Percentiles rank a stretch among this genome's conserved stretches.
Conservation (phyloP, 1,284 basidiomycete species). For the Leccinum fuscescens region DNA sequence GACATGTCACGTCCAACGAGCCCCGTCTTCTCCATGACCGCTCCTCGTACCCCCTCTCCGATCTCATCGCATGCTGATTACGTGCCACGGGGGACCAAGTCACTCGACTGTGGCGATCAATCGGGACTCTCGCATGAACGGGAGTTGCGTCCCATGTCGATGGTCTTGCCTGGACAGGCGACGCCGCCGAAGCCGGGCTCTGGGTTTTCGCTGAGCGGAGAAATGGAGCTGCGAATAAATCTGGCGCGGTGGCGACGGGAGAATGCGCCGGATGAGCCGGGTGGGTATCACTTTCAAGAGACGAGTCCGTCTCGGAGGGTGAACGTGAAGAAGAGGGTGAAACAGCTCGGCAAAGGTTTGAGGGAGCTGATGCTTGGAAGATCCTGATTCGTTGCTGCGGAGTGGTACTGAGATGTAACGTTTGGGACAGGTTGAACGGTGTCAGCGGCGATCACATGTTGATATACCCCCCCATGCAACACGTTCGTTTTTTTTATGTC, state of each 20-base stretch:
- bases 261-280: conserved; percentile 25
- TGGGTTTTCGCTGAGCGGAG: conserved; percentile 58
- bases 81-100: conserved; percentile 28
- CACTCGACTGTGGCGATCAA: conserved; percentile 33
- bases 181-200: conserved; percentile 19
- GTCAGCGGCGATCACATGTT: neutral
- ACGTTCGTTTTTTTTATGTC: neutral
- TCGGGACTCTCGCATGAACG: conserved; percentile 16
- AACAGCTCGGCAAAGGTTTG: conserved; percentile 42
- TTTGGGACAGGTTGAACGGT: neutral
- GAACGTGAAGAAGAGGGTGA: conserved; percentile 37
- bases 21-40: conserved; percentile 26
- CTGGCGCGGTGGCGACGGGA: conserved; percentile 44
- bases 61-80: conserved; percentile 29
- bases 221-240: conserved; percentile 56
- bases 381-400: conserved; percentile 10
- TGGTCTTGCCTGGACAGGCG: conserved; percentile 27
- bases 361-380: conserved; percentile 39
- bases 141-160: conserved; percentile 35
- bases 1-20: conserved; percentile 47
- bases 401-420: neutral
- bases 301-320: conserved; percentile 23
- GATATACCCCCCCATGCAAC: neutral
- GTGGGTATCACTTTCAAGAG: conserved; percentile 33
- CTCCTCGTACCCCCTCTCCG: conserved; percentile 27